These are phyloP conservation scores for Mycena metata DNA, from an alignment of 768 basidiomycete species.

Conservation along the genomic window DNA sequence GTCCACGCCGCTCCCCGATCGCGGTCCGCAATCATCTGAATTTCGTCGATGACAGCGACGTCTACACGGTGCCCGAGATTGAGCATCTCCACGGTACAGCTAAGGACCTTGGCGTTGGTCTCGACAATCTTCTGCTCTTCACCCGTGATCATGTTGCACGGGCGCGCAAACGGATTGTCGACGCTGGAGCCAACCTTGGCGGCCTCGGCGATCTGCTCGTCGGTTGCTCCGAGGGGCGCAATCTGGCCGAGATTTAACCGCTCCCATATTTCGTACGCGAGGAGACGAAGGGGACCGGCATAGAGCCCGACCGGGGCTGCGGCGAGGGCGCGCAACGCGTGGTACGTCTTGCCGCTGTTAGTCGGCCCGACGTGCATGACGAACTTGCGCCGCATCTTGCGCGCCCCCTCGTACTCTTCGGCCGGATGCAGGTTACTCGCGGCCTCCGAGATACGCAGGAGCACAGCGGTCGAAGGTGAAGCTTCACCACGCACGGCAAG, in stretches of 20 bases:
- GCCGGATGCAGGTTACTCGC: slow-evolving; percentile 62
- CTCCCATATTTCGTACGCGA: slow-evolving; percentile 96
- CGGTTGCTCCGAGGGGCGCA: slow-evolving; percentile 74
- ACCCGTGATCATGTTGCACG: slow-evolving; percentile 92
- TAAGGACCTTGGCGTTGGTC: slow-evolving; percentile 67
- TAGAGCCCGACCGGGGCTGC: slow-evolving; percentile 82
- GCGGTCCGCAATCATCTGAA: slow-evolving; percentile 91
- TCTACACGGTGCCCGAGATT: slow-evolving; percentile 60
- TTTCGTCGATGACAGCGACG: slow-evolving; percentile 96
- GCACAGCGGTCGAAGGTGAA: slow-evolving; percentile 36
- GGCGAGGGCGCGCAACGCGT: slow-evolving; percentile 90
- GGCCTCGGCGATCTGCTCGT: slow-evolving; percentile 53
- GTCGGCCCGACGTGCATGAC: slow-evolving; percentile 98
- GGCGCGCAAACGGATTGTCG: slow-evolving; percentile 67
- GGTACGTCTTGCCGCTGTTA: slow-evolving; percentile 97
- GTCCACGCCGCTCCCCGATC: slow-evolving; percentile 90
- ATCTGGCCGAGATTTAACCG: slow-evolving; percentile 93
- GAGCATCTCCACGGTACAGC: slow-evolving; percentile 97
- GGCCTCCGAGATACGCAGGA: slow-evolving; percentile 44
- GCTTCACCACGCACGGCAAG: slow-evolving; percentile 13
- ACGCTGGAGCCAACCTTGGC: slow-evolving; percentile 30
- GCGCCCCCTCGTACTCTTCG: slow-evolving; percentile 64
- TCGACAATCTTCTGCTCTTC: slow-evolving; percentile 87
- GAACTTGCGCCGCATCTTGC: slow-evolving; percentile 77
- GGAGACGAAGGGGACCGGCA: slow-evolving; percentile 90